Evolutionary conservation across 352 stramenopile species (phyloP).

Genomic region (Thalassiosira hispida): DNA sequence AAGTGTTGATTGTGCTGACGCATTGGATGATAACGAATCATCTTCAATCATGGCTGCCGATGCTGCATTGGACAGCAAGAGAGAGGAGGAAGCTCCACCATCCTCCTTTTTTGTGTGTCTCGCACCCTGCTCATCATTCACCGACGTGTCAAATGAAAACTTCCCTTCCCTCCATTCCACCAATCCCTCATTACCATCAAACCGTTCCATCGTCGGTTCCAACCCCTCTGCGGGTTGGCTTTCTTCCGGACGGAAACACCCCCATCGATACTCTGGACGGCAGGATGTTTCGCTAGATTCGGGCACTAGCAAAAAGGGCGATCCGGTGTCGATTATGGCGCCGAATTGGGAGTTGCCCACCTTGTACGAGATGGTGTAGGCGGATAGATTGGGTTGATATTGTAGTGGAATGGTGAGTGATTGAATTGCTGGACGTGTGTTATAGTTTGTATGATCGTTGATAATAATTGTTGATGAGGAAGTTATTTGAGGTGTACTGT

Average conservation of each 20-base stretch:
- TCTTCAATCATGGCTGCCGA: background rate
- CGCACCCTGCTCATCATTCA: background rate
- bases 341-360: constrained; percentile 38
- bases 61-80: background rate
- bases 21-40: background rate
- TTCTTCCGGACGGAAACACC: constrained; percentile 43
- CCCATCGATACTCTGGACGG: constrained; percentile 30
- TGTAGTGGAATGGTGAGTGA: constrained; percentile 31
- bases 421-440: no score
- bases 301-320: constrained; percentile 35
- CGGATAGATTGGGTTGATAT: constrained; percentile 31
- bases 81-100: background rate
- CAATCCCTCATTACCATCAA: constrained; percentile 47
- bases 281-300: constrained; percentile 18
- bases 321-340: constrained; percentile 46
- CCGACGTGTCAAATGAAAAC: constrained; percentile 35
- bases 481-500: no score
- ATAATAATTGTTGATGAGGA: no score
- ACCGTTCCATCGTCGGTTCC: constrained; percentile 34
- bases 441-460: no score
- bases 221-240: constrained; percentile 11
- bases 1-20: constrained; percentile 3
- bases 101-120: background rate
- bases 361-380: constrained; percentile 32
- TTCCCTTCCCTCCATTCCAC: constrained; percentile 44